Evolutionary conservation across 345 rosid genomes (phyloP), one percentile per base, ranked within the genome.

Genomic region (Mangifera indica): DNA sequence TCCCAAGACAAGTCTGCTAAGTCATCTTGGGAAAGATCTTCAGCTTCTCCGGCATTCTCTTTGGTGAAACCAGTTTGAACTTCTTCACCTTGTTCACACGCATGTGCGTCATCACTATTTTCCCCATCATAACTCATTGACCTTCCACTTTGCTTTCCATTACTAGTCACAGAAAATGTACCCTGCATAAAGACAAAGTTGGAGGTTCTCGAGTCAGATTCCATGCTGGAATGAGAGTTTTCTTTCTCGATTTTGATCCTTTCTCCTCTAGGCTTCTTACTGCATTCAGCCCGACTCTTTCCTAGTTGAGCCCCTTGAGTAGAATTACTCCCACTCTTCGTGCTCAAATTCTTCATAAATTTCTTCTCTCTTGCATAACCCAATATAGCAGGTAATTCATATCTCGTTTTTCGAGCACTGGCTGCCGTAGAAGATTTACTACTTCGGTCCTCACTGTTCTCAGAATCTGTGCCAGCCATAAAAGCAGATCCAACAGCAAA

Each of bases 161-260:
- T 84, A 72, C 87, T 87, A 55, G 81, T 81, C 56, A 76, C 80
- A 63, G 60, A 81, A 65, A 59, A 79, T 70, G 68, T 79, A 82
- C 85, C 93, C 89, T 88, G 93, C 84, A 72, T 64, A 88, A 91
- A 89, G 72, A 91, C 82, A 89, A 87, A 87, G 75, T 89, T 84
- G 79, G 89, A 83, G 92, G 93, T 88, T 88, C 91, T 86, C 24
- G 91, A 91, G 84, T 95, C 93, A 73, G 97, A 93, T 80, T 82
- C 93, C 83, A 88, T 63, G 77, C 93, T 88, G 84, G 97, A 91
- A 81, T 69, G 92, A 87, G 90, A 90, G 84, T 89, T 89, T 78
- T 85, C 87, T 78, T 89, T 87, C 82, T 90, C 80, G 52, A 92
- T 84, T 86, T 86, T 87, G 91, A 87, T 80, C 90, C 75, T 85